phyloP scores from a whole-genome alignment of 2,329 filamentous ascomycete species.

The Fusarium fujikuroi region DNA sequence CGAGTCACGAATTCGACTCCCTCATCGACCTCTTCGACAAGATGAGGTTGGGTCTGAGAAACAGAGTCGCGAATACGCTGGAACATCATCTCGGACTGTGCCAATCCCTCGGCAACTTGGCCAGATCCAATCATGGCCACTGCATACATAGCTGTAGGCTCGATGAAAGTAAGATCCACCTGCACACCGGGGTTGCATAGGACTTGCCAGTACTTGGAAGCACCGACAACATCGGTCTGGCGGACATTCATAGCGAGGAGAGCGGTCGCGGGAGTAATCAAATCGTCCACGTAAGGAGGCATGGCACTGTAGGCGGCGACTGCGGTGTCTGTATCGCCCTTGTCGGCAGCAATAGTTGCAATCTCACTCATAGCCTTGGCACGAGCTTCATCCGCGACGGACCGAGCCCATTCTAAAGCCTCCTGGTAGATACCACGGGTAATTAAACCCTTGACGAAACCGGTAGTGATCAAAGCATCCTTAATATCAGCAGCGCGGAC shows the following conservation, averaged over 20 bases:
- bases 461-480: slow-evolving; percentile 75
- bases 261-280: slow-evolving; percentile 75
- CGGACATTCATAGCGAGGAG: slow-evolving; percentile 89
- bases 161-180: slow-evolving; percentile 75
- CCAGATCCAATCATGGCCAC: slow-evolving; percentile 88
- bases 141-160: slow-evolving; percentile 90
- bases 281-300: slow-evolving; percentile 59
- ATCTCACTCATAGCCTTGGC: slow-evolving; percentile 76
- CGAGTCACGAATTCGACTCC: slow-evolving; percentile 75
- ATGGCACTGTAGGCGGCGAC: slow-evolving; percentile 72
- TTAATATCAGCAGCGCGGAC: slow-evolving; percentile 71
- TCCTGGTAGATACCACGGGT: slow-evolving; percentile 75
- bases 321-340: slow-evolving; percentile 75
- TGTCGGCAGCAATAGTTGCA: slow-evolving; percentile 82
- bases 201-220: slow-evolving; percentile 82
- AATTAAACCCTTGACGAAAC: slow-evolving; percentile 82
- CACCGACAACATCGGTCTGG: slow-evolving; percentile 79
- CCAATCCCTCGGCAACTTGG: slow-evolving; percentile 82
- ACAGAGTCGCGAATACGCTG: slow-evolving; percentile 77
- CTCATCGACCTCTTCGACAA: slow-evolving; percentile 86
- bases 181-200: slow-evolving; percentile 71
- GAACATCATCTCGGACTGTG: slow-evolving; percentile 87
- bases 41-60: slow-evolving; percentile 61
- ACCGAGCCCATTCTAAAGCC: slow-evolving; percentile 78
- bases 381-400: slow-evolving; percentile 68